phyloP scores from a whole-genome alignment of 805 yeast genomes.

The Candida awuae region DNA sequence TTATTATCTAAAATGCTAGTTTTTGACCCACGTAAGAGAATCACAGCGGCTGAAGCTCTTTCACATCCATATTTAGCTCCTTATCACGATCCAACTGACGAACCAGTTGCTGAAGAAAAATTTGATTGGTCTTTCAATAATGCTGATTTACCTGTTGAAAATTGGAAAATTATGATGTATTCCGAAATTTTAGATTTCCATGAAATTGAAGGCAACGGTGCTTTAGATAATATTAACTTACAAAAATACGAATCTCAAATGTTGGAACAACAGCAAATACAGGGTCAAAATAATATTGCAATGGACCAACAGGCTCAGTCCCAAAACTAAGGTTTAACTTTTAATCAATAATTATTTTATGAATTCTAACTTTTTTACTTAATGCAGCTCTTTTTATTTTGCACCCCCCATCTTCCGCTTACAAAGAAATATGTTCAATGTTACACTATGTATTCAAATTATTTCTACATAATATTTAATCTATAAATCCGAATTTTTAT shows the following conservation, averaged over 20 bases:
- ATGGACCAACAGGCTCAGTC: constrained; percentile 6
- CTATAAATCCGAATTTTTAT: too few species aligned
- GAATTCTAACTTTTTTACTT: too few species aligned
- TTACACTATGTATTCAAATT: too few species aligned
- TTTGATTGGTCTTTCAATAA: constrained; percentile 99
- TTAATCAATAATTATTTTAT: too few species aligned
- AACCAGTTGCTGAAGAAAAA: constrained; percentile 85
- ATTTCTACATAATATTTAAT: too few species aligned
- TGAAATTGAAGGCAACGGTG: constrained; percentile 55
- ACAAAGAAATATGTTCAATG: too few species aligned
- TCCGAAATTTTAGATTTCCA: constrained; percentile 95
- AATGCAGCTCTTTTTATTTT: too few species aligned
- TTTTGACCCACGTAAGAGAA: constrained; percentile 90
- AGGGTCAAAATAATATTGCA: constrained; percentile 12
- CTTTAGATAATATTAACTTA: constrained; percentile 15
- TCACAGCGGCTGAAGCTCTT: constrained; percentile 85
- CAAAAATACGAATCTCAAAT: constrained; percentile 18
- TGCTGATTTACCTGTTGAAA: constrained; percentile 94
- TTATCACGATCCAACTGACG: constrained; percentile 96
- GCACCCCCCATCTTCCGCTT: too few species aligned
- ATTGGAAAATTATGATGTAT: constrained; percentile 99
- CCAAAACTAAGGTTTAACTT: constrained; percentile 4
- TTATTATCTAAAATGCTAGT: constrained; percentile 82
- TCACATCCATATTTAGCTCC: constrained; percentile 88
- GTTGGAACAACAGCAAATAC: constrained; percentile 21